Base-by-base conservation (phyloP, 306 rosid species). In the Senna tora region DNA sequence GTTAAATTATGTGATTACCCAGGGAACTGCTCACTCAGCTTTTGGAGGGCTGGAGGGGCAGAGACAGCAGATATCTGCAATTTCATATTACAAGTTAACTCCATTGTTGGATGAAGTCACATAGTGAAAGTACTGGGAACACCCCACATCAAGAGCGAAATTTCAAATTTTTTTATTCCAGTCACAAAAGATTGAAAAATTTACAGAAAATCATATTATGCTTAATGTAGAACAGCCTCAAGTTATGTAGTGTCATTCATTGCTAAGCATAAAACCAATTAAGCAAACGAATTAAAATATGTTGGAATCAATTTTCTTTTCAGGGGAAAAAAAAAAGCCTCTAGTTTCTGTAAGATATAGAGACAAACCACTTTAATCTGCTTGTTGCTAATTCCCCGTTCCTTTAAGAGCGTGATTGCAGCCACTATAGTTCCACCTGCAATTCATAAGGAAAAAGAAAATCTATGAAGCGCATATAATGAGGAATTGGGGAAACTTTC, bases 41-140 rank as follows among this genome's bases (percentile, higher is more conserved):
- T 94, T 82, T 89, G 88, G 74, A 94, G 97, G 47, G 99, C 99
- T 0, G 96, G 97, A 69, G 99, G 99, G 54, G 96, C 89, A 21
- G 99, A 80, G 10, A 87, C 85, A n/a, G 95, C 96, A 62, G 95
- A 91, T 77, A 94, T 94, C 99, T 94, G 87, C 75, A 65, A 65
- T 55, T n/a, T 28, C 38, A 61, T 17, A 62, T 57, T 19, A 57
- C 60, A 38, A 15, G 12, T 9, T 4, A 21, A 49, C 28, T 73
- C 53, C 41, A 6, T 7, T 12, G 9, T 33, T 11, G 5, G 36
- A 9, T 46, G 32, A 47, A 15, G 2, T 71, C 17, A 42, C 15
- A 65, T 17, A 25, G 38, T 25, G 30, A 25, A 6, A 67, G 34
- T 25, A 39, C 28, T 43, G 16, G 6, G 8, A 52, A 34, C 14